A percentile compares a stretch with the other conserved stretches of the same genome.
These are phyloP conservation scores for Auricularia heimuer DNA, from an alignment of 768 basidiomycete genomes.

Conservation along the genomic window DNA sequence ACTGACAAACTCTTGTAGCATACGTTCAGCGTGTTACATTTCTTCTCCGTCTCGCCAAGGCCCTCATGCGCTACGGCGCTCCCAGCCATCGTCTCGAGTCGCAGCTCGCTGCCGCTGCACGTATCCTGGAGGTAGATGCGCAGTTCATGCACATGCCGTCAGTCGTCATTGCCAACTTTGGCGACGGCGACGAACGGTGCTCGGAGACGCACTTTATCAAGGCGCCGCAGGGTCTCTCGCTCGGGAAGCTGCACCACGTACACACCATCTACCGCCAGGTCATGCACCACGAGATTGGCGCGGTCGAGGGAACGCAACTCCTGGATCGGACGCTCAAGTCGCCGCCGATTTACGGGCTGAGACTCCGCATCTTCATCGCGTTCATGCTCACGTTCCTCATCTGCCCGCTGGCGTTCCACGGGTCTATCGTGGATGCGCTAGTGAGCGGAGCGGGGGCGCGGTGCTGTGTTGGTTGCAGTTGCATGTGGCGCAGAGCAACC, in stretches of 20 bases:
- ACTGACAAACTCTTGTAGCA: conserved; percentile 14
- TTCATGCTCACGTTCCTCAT: conserved; percentile 74
- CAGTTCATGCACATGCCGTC: conserved; percentile 79
- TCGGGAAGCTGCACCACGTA: conserved; percentile 73
- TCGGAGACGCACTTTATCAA: conserved; percentile 82
- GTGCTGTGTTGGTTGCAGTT: conserved; percentile 72
- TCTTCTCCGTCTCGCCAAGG: conserved; percentile 76
- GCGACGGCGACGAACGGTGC: conserved; percentile 67
- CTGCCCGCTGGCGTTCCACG: conserved; percentile 75
- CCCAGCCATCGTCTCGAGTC: conserved; percentile 90
- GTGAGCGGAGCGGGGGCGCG: conserved; percentile 50
- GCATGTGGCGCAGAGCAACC: conserved; percentile 73
- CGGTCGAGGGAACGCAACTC: conserved; percentile 57
- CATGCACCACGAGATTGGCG: conserved; percentile 70
- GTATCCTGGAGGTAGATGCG: conserved; percentile 67
- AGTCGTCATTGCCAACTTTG: conserved; percentile 73
- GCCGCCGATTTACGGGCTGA: conserved; percentile 58
- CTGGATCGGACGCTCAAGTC: conserved; percentile 55
- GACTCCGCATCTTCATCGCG: conserved; percentile 59
- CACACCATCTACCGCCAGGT: conserved; percentile 82
- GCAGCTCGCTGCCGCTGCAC: conserved; percentile 70
- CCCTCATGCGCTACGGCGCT: conserved; percentile 86
- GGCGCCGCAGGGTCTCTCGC: conserved; percentile 65
- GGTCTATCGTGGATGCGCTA: conserved; percentile 74
- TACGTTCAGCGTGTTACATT: conserved; percentile 49